phyloP scores from a whole-genome alignment of 202 grass and related monocot species.

The Schoenoplectus triqueter region DNA sequence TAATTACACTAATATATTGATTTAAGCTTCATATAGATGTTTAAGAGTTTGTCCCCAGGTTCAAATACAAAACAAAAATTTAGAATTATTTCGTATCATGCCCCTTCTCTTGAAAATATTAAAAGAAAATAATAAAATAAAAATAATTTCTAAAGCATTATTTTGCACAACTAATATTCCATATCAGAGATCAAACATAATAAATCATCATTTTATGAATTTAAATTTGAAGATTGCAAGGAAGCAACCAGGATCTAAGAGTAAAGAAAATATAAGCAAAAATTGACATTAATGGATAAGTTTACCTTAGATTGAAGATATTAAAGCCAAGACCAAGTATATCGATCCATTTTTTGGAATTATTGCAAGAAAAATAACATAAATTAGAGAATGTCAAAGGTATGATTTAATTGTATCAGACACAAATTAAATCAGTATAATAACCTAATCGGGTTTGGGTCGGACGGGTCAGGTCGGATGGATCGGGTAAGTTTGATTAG shows the following conservation, averaged over 20 bases:
- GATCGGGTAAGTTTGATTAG: too few species aligned
- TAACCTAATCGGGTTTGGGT: not conserved
- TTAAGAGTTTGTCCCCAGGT: too few species aligned
- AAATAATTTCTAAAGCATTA: too few species aligned
- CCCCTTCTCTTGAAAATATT: too few species aligned
- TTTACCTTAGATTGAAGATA: conserved; percentile 84
- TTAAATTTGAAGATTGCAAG: conserved; percentile 6
- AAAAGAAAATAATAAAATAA: too few species aligned
- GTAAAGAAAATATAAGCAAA: conserved; percentile 15
- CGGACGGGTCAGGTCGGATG: too few species aligned
- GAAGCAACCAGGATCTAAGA: not conserved
- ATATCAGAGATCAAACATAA: not conserved
- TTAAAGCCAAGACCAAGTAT: not conserved
- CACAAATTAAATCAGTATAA: conserved; percentile 16
- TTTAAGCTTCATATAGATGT: too few species aligned
- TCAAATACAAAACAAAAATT: too few species aligned
- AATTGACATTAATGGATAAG: not conserved
- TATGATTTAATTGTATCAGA: not conserved
- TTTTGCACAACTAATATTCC: too few species aligned
- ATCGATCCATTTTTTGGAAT: conserved; percentile 31
- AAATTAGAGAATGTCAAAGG: conserved; percentile 26
- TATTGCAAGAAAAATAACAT: conserved; percentile 12
- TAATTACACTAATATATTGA: too few species aligned
- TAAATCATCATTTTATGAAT: not conserved
- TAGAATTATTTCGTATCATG: too few species aligned